Percentiles rank a stretch among this genome's conserved stretches.
Conservation (phyloP, 2,329 filamentous ascomycete species). For the Chalaropsis ovoidea region DNA sequence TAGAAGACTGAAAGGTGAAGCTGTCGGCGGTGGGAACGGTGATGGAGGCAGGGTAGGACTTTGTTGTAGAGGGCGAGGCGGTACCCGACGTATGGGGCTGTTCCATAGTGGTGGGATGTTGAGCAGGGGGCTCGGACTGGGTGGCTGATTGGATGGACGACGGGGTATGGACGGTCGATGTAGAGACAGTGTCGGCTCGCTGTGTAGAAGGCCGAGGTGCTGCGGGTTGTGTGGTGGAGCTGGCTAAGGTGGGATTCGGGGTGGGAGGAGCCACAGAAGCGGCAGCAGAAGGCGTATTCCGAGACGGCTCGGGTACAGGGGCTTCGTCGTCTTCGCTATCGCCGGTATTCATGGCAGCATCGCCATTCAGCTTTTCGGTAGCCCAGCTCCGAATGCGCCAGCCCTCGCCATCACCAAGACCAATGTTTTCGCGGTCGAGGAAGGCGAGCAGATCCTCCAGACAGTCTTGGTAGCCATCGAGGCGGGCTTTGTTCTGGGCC, state of each 20-base stretch:
- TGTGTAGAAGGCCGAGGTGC: conserved; percentile 29
- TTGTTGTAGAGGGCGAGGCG: conserved; percentile 20
- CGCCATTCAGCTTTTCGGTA: conserved; percentile 58
- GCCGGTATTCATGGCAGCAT: conserved; percentile 42
- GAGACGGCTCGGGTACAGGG: conserved; percentile 37
- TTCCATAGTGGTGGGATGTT: not conserved
- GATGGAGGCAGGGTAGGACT: conserved; percentile 13
- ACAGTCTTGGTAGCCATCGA: conserved; percentile 86
- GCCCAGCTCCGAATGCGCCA: conserved; percentile 54
- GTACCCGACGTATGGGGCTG: not conserved
- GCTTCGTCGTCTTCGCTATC: conserved; percentile 58
- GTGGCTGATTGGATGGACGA: conserved; percentile 11
- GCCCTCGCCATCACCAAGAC: conserved; percentile 67
- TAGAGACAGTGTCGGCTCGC: not conserved
- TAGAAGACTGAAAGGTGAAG: conserved; percentile 60
- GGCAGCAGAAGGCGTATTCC: not conserved
- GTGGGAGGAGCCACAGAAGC: conserved; percentile 27
- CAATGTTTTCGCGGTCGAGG: conserved; percentile 71
- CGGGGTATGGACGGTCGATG: not conserved
- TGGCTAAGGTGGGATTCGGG: conserved; percentile 19
- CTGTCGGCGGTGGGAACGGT: conserved; percentile 47
- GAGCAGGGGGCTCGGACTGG: conserved; percentile 16
- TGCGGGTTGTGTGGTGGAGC: conserved; percentile 27
- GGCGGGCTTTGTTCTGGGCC: conserved; percentile 62
- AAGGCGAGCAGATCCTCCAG: conserved; percentile 81